phyloP scores from a whole-genome alignment of 179 eudicot genomes.

The Actinidia polygama region DNA sequence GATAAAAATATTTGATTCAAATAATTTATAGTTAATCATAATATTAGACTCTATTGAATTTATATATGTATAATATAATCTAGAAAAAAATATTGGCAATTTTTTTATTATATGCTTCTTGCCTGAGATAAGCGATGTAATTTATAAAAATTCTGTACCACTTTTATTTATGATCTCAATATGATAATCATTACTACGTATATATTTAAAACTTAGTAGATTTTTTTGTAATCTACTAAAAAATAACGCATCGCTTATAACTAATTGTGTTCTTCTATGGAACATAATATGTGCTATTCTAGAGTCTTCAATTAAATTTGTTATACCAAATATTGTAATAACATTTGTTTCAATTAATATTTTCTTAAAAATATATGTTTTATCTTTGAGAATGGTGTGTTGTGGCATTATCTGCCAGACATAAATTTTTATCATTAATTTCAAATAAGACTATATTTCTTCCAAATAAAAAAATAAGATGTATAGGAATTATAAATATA shows the following conservation, averaged over 20 bases:
- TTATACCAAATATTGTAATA: not conserved
- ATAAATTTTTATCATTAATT: no score
- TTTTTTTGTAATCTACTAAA: not conserved
- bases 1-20: no score
- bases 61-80: not conserved
- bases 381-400: not conserved
- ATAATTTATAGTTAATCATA: no score
- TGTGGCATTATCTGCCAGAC: not conserved
- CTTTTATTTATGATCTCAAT: not conserved
- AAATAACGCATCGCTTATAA: not conserved
- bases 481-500: no score
- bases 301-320: not conserved
- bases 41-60: no score
- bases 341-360: not conserved
- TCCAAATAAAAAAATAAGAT: no score
- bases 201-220: not conserved
- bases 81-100: not conserved
- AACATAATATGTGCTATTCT: not conserved
- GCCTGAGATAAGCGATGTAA: not conserved
- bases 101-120: not conserved
- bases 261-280: not conserved
- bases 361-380: not conserved
- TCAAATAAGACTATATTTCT: no score
- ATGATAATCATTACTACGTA: not conserved
- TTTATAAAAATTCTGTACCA: not conserved